Conservation (phyloP, 1,284 basidiomycete species). For the Bondarzewia mesenterica region DNA sequence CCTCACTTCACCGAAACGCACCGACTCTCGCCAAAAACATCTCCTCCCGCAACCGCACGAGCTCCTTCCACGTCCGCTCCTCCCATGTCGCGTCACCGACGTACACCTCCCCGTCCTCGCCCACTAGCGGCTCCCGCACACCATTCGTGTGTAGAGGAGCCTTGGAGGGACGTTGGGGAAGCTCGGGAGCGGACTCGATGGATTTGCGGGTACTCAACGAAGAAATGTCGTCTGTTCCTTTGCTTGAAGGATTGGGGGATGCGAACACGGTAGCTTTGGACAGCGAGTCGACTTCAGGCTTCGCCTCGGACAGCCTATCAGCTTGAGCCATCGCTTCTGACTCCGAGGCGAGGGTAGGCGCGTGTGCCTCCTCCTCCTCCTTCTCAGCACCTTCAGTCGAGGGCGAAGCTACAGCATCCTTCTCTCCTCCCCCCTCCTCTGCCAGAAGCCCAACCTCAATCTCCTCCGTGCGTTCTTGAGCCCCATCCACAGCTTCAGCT, state of each 20-base stretch:
- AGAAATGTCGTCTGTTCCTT: no score
- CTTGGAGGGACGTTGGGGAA: background rate
- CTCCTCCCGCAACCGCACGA: conserved; percentile 75
- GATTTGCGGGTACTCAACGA: no score
- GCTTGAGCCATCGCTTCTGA: no score
- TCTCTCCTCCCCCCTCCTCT: background rate
- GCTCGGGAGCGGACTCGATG: background rate
- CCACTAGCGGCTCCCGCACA: conserved; percentile 9
- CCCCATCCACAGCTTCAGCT: no score
- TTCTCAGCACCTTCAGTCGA: no score
- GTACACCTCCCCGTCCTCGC: conserved; percentile 10
- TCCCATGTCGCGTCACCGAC: conserved; percentile 77
- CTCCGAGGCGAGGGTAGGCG: no score
- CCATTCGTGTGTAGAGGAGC: background rate
- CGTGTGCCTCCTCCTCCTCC: no score
- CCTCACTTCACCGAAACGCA: conserved; percentile 31
- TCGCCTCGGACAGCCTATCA: no score
- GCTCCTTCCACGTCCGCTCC: conserved; percentile 81
- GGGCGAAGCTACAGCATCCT: background rate
- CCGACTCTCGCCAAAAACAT: conserved; percentile 89
- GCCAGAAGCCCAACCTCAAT: background rate
- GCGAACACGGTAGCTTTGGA: no score
- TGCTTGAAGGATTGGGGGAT: no score
- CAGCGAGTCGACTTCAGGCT: no score
- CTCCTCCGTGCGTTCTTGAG: background rate